Conservation (phyloP, 1,139 yeast genomes). For the Pichiaceae sp. region DNA sequence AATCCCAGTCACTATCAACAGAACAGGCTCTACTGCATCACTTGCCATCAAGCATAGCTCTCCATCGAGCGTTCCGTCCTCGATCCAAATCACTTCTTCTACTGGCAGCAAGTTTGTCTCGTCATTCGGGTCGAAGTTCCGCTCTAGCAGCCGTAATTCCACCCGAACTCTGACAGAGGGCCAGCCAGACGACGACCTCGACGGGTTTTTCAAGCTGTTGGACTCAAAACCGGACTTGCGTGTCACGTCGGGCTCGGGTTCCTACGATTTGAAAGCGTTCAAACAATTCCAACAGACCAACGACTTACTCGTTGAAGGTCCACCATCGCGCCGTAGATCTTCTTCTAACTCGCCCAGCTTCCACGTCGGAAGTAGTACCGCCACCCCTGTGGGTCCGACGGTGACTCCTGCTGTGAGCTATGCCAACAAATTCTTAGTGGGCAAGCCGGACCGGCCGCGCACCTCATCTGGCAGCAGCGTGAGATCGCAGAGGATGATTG, state of each 20-base stretch:
- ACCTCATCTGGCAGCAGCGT: neutral
- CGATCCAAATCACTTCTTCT: slow-evolving; percentile 5
- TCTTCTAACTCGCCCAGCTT: slow-evolving; percentile 18
- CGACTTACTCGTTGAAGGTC: slow-evolving; percentile 14
- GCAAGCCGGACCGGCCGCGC: neutral
- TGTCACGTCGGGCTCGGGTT: slow-evolving; percentile 11
- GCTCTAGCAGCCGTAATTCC: slow-evolving; percentile 2
- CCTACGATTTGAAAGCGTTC: slow-evolving; percentile 13
- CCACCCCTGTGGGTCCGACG: slow-evolving; percentile 12
- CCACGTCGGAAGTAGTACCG: slow-evolving; percentile 4
- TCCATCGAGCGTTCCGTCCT: neutral
- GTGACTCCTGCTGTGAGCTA: slow-evolving; percentile 18
- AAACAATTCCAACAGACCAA: slow-evolving; percentile 20
- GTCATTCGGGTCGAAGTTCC: slow-evolving; percentile 43
- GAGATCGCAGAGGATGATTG: slow-evolving; percentile 10
- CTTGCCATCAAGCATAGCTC: slow-evolving; percentile 20
- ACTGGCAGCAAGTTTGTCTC: slow-evolving; percentile 41
- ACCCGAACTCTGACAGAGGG: neutral
- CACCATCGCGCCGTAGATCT: slow-evolving; percentile 5
- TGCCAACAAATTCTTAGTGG: slow-evolving; percentile 9
- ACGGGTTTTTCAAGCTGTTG: slow-evolving; percentile 73
- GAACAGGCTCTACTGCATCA: slow-evolving; percentile 48
- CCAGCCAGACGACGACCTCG: slow-evolving; percentile 57
- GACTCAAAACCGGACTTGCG: slow-evolving; percentile 57
- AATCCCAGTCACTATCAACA: slow-evolving; percentile 27